Conservation (phyloP, 805 yeast genomes). For the Jamesozyma piceae region DNA sequence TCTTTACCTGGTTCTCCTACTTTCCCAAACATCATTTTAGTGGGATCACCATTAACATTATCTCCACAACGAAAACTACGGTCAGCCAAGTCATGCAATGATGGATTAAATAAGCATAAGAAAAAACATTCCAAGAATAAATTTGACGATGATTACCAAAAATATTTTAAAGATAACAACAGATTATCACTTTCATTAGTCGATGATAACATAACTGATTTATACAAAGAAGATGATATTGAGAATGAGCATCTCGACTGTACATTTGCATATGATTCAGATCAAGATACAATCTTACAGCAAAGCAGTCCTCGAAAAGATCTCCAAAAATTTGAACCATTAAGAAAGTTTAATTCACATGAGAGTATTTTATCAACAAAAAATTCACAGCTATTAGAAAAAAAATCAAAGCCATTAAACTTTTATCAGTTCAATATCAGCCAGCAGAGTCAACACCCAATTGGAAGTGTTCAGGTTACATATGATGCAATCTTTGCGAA, state of each 20-base stretch:
- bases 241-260: conserved; percentile 1
- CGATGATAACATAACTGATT: conserved; percentile 11
- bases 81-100: conserved; percentile 22
- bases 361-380: conserved; percentile 26
- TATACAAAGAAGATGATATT: conserved; percentile 1
- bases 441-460: neutral
- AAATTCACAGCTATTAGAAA: neutral
- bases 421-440: conserved; percentile 5
- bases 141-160: neutral
- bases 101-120: conserved; percentile 16
- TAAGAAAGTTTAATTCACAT: conserved; percentile 28
- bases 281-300: conserved; percentile 9
- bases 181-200: conserved; percentile 28
- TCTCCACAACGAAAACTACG: conserved; percentile 8
- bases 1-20: conserved; percentile 20
- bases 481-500: conserved; percentile 4
- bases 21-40: neutral
- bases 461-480: conserved; percentile 2
- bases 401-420: conserved; percentile 3
- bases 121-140: neutral
- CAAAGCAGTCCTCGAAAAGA: neutral
- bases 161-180: conserved; percentile 24
- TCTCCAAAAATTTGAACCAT: conserved; percentile 8
- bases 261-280: conserved; percentile 4
- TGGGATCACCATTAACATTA: neutral